Conservation (phyloP, 345 rosid species). For the Corchorus olitorius region DNA sequence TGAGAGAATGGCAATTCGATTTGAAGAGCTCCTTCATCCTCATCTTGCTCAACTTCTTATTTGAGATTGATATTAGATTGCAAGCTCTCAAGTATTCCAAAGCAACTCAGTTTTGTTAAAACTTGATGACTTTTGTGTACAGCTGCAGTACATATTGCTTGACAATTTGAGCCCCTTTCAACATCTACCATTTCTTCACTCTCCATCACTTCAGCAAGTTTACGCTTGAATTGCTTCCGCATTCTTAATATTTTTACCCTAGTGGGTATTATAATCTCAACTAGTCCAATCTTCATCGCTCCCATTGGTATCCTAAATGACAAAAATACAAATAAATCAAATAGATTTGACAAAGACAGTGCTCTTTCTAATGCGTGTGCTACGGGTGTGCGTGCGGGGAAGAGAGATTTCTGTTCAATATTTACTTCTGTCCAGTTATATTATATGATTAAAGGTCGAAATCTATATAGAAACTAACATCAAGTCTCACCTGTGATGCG, state of each 20-base stretch:
- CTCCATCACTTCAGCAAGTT: background rate
- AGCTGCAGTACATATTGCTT: background rate
- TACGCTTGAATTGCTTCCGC: background rate
- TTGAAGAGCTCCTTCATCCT: no score
- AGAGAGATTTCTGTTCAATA: background rate
- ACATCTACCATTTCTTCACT: background rate
- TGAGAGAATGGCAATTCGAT: no score
- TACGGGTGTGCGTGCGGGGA: background rate
- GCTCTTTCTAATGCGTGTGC: background rate
- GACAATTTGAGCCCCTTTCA: background rate
- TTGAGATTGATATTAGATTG: no score
- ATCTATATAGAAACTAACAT: background rate
- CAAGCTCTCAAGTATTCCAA: no score
- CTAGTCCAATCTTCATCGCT: constrained; percentile 58
- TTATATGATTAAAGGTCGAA: background rate
- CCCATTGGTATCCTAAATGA: constrained; percentile 43
- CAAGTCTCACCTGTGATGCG: constrained; percentile 45
- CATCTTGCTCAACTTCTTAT: no score
- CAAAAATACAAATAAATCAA: background rate
- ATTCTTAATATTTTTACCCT: background rate
- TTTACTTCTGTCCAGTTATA: background rate
- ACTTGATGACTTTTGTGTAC: no score
- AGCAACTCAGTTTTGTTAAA: no score
- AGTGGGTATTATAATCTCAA: constrained; percentile 23
- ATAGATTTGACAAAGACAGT: background rate